Conservation (phyloP, 2,329 filamentous ascomycete species). For the Boeremia lycopersici region DNA sequence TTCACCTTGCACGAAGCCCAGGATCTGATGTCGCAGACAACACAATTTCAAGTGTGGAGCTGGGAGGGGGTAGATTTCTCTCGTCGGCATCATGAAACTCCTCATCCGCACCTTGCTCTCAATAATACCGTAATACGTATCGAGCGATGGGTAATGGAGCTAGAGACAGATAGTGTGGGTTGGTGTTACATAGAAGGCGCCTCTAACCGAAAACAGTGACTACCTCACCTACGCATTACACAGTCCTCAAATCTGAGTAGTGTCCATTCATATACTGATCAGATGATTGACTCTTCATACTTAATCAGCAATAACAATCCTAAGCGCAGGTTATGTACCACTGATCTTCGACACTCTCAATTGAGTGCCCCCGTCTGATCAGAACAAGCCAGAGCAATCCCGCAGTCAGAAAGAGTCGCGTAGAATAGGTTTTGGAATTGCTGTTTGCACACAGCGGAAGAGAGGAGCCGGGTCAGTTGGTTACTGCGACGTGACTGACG, state of each 20-base stretch:
- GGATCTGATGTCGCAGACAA: neutral
- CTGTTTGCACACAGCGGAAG: too few species aligned
- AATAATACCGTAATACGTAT: too few species aligned
- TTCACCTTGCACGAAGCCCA: neutral
- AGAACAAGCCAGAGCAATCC: too few species aligned
- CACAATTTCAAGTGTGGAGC: slow-evolving; percentile 1
- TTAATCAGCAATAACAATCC: slow-evolving; percentile 21
- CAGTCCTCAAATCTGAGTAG: neutral
- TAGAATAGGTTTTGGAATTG: too few species aligned
- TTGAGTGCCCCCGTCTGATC: too few species aligned
- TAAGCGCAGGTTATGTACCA: slow-evolving; percentile 24
- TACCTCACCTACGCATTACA: neutral
- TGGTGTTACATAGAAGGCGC: neutral
- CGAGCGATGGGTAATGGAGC: slow-evolving; percentile 5
- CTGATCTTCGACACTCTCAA: too few species aligned
- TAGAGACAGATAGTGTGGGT: neutral
- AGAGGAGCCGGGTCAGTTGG: too few species aligned
- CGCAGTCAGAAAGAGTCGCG: too few species aligned
- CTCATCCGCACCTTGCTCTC: slow-evolving; percentile 3
- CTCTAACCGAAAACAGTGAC: neutral
- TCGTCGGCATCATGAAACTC: neutral
- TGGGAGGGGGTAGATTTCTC: neutral
- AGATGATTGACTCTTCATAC: neutral
- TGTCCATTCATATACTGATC: neutral
- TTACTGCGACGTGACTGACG: too few species aligned